Evolutionary conservation across 129 eudicot species (phyloP).

Genomic region (Escallonia rubra): DNA sequence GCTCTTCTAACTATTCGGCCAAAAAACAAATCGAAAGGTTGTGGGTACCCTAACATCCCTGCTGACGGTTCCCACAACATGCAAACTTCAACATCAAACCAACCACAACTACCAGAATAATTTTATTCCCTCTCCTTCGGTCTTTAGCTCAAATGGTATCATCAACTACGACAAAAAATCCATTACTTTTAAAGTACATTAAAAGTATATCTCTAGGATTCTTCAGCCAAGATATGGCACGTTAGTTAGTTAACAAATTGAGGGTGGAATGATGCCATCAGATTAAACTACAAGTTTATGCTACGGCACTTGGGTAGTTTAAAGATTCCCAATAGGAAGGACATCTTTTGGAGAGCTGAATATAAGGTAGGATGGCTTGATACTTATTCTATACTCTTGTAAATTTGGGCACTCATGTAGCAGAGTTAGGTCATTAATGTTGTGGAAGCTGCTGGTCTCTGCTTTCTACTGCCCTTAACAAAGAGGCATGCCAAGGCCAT

Average conservation of each 20-base stretch:
- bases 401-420: too few species aligned
- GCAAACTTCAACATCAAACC: slow-evolving; percentile 18
- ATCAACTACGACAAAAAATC: slow-evolving; percentile 3
- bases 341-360: too few species aligned
- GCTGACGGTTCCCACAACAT: slow-evolving; percentile 15
- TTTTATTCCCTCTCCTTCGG: background rate
- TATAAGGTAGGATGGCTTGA: too few species aligned
- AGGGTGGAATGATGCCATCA: slow-evolving; percentile 2
- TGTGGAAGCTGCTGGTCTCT: too few species aligned
- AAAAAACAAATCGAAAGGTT: background rate
- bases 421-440: too few species aligned
- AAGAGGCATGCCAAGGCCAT: too few species aligned
- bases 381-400: too few species aligned
- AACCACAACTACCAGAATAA: background rate
- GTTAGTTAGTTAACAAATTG: background rate
- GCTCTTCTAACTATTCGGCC: too few species aligned
- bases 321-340: background rate
- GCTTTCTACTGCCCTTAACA: too few species aligned
- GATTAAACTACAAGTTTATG: slow-evolving; percentile 9
- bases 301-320: background rate
- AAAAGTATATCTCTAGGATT: slow-evolving; percentile 3
- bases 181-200: background rate
- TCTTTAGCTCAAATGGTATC: background rate
- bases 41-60: slow-evolving; percentile 4
- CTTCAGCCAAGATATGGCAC: slow-evolving; percentile 12